Conservation (phyloP, 2,329 filamentous ascomycete species). For the Aureobasidium sp. region DNA sequence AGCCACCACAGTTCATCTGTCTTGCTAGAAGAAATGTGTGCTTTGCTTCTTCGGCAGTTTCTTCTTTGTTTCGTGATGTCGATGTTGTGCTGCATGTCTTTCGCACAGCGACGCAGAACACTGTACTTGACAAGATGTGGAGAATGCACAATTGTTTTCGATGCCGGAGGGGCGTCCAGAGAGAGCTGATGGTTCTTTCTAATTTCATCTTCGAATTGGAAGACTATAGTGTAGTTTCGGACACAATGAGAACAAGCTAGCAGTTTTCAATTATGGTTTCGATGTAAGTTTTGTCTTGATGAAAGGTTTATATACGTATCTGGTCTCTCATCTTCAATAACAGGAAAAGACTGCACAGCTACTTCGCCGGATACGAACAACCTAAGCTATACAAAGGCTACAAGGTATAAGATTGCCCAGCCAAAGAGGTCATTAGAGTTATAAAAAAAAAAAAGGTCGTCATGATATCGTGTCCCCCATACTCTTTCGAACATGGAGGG, state of each 20-base stretch:
- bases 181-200: not conserved
- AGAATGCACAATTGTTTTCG: not conserved
- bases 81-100: not conserved
- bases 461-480: conserved; percentile 1
- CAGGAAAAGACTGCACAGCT: not conserved
- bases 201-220: not conserved
- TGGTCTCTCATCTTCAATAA: not conserved
- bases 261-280: not conserved
- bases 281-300: not conserved
- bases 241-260: too few species aligned
- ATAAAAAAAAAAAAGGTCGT: not conserved
- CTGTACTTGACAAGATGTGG: not conserved
- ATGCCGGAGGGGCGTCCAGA: not conserved
- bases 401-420: not conserved
- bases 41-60: not conserved
- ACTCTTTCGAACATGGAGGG: not conserved
- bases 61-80: not conserved
- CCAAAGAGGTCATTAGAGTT: not conserved
- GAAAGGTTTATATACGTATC: not conserved
- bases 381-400: not conserved
- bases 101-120: not conserved
- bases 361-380: not conserved
- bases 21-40: not conserved
- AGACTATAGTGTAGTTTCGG: not conserved
- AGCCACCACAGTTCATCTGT: not conserved